phyloP scores from a whole-genome alignment of 257 asterid genomes.

The Gentiana dahurica region DNA sequence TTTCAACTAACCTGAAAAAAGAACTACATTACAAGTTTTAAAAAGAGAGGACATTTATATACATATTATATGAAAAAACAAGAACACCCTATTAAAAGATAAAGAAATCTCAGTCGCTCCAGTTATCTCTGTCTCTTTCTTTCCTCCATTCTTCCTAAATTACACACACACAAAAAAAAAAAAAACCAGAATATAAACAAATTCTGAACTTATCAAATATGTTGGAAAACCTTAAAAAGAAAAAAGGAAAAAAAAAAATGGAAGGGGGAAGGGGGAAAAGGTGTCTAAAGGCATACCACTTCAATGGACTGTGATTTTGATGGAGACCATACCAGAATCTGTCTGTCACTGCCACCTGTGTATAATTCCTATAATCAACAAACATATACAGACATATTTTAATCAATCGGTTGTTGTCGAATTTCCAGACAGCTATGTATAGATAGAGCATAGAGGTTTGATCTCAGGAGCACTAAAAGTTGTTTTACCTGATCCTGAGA shows the following conservation, averaged over 20 bases:
- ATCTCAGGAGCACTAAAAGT: neutral
- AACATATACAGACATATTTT: neutral
- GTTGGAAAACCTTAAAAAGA: too few relatives aligned
- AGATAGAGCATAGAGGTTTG: too few relatives aligned
- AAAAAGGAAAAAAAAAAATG: too few relatives aligned
- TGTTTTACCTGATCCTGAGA: constrained; percentile 64
- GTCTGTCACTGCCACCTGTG: constrained; percentile 72
- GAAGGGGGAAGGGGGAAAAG: neutral
- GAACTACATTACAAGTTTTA: too few relatives aligned
- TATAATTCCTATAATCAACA: constrained; percentile 53
- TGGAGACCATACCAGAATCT: constrained; percentile 94
- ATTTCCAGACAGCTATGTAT: too few relatives aligned
- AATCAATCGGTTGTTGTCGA: too few relatives aligned
- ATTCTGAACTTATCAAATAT: too few relatives aligned
- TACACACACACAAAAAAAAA: constrained; percentile 3
- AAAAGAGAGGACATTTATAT: neutral
- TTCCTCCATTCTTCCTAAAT: constrained; percentile 50
- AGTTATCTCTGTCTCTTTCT: constrained; percentile 58
- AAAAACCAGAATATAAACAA: neutral
- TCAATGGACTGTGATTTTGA: constrained; percentile 34
- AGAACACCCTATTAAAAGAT: too few relatives aligned
- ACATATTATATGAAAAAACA: neutral
- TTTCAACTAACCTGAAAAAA: too few relatives aligned
- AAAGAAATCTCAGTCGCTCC: constrained; percentile 64
- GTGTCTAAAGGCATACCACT: constrained; percentile 24